Conservation (phyloP, 768 basidiomycete species). For the Pleurotus cornucopiae region DNA sequence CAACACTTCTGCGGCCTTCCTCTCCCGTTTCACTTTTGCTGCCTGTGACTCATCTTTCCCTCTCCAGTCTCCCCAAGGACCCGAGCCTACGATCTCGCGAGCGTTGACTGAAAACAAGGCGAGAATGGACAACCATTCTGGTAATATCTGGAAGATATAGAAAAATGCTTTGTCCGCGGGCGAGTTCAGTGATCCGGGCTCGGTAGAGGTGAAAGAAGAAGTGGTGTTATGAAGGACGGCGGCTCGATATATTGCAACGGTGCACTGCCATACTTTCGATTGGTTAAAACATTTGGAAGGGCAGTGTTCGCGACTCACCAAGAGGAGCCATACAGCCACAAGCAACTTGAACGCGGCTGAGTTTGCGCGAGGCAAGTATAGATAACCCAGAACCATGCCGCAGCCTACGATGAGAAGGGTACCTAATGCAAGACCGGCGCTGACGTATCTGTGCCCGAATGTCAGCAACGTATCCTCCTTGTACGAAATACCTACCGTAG, state of each 20-base stretch:
- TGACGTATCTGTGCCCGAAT: slow-evolving; percentile 18
- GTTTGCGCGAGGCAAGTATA: slow-evolving; percentile 22
- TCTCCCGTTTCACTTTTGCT: slow-evolving; percentile 18
- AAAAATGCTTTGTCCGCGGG: slow-evolving; percentile 18
- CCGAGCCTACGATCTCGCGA: slow-evolving; percentile 29
- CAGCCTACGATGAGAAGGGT: slow-evolving; percentile 11
- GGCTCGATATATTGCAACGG: slow-evolving; percentile 35
- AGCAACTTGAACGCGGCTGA: slow-evolving; percentile 18
- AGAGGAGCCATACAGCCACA: slow-evolving; percentile 18
- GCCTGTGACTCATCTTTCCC: slow-evolving; percentile 24
- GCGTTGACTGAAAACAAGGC: slow-evolving; percentile 26
- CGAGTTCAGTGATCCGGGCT: slow-evolving; percentile 28
- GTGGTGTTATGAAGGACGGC: slow-evolving; percentile 30
- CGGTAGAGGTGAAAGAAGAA: slow-evolving; percentile 26
- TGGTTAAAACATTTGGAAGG: not conserved
- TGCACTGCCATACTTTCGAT: slow-evolving; percentile 15
- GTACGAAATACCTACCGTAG: slow-evolving; percentile 8
- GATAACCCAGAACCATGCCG: slow-evolving; percentile 19
- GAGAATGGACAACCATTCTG: slow-evolving; percentile 33
- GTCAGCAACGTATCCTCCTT: too few relatives aligned
- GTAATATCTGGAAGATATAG: slow-evolving; percentile 41
- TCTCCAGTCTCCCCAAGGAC: slow-evolving; percentile 26
- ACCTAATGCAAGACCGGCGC: slow-evolving; percentile 14
- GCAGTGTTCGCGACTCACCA: slow-evolving; percentile 21
- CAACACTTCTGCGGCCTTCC: slow-evolving; percentile 12